Conservation (phyloP, 768 basidiomycete species). For the Leccinum arenicola region DNA sequence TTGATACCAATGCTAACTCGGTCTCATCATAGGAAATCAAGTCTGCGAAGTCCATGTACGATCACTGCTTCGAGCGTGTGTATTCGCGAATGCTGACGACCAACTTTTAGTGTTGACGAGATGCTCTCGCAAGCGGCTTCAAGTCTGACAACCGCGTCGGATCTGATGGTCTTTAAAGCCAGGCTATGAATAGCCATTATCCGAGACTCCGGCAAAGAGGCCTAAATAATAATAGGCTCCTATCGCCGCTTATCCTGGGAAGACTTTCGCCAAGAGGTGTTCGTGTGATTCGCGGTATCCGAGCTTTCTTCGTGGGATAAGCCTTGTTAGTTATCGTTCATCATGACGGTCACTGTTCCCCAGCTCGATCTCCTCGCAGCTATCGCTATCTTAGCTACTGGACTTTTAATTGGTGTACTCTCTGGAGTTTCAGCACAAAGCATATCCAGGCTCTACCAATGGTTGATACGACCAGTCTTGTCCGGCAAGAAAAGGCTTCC, state of each 20-base stretch:
- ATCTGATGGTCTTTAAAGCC: slow-evolving; percentile 41
- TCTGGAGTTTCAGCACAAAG: not conserved
- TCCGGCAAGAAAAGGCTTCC: slow-evolving; percentile 17
- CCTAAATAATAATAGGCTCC: not conserved
- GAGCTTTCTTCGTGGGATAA: not conserved
- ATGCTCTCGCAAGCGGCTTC: slow-evolving; percentile 68
- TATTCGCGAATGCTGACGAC: slow-evolving; percentile 11
- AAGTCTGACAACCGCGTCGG: slow-evolving; percentile 46
- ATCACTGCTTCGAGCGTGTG: not conserved
- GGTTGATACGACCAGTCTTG: slow-evolving; percentile 6
- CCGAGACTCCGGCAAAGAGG: not conserved
- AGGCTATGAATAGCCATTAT: slow-evolving; percentile 39
- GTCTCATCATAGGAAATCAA: slow-evolving; percentile 58
- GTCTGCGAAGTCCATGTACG: slow-evolving; percentile 81
- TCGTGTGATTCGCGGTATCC: not conserved
- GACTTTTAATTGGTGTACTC: slow-evolving; percentile 5
- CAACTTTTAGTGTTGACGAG: slow-evolving; percentile 67
- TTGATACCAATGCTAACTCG: slow-evolving; percentile 3
- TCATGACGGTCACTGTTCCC: slow-evolving; percentile 9
- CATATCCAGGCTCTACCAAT: not conserved
- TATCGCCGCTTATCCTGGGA: not conserved
- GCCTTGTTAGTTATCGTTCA: not conserved
- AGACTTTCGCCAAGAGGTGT: not conserved
- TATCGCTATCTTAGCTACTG: slow-evolving; percentile 1
- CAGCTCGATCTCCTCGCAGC: not conserved